Evolutionary conservation across 2,329 filamentous ascomycete genomes (phyloP).

Genomic region (Colletotrichum sidae): DNA sequence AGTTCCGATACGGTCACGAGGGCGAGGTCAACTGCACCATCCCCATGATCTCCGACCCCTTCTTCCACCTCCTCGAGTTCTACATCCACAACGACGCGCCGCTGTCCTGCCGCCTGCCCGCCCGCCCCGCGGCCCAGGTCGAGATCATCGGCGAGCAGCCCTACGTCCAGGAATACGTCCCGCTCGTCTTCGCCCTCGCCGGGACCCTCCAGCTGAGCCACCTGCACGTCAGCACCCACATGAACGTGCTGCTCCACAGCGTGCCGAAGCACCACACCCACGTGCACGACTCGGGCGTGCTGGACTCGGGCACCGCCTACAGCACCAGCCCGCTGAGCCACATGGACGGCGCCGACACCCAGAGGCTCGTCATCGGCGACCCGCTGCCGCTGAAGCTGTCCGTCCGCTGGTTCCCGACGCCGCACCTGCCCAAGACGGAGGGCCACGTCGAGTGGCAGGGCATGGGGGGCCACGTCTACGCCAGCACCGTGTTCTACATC

Average conservation of each 20-base stretch:
- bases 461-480: constrained; percentile 72
- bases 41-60: constrained; percentile 78
- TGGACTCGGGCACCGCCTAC: constrained; percentile 91
- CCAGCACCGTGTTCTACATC: constrained; percentile 72
- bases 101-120: constrained; percentile 88
- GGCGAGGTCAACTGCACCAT: constrained; percentile 87
- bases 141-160: constrained; percentile 65
- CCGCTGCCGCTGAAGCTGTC: constrained; percentile 81
- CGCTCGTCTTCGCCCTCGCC: constrained; percentile 87
- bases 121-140: constrained; percentile 72
- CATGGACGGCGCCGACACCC: constrained; percentile 62
- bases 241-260: constrained; percentile 89
- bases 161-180: constrained; percentile 74
- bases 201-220: constrained; percentile 91
- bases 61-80: constrained; percentile 94
- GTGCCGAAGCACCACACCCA: constrained; percentile 71
- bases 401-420: constrained; percentile 87
- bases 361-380: constrained; percentile 88
- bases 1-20: constrained; percentile 88
- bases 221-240: constrained; percentile 87
- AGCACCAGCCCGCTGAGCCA: constrained; percentile 79
- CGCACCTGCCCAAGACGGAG: constrained; percentile 75
- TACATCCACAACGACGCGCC: constrained; percentile 98
- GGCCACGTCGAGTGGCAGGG: constrained; percentile 74
- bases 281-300: constrained; percentile 78